A percentile compares a stretch with the other conserved stretches of the same genome.
phyloP scores from a whole-genome alignment of 768 basidiomycete genomes.

The Naematelia aurantialba region DNA sequence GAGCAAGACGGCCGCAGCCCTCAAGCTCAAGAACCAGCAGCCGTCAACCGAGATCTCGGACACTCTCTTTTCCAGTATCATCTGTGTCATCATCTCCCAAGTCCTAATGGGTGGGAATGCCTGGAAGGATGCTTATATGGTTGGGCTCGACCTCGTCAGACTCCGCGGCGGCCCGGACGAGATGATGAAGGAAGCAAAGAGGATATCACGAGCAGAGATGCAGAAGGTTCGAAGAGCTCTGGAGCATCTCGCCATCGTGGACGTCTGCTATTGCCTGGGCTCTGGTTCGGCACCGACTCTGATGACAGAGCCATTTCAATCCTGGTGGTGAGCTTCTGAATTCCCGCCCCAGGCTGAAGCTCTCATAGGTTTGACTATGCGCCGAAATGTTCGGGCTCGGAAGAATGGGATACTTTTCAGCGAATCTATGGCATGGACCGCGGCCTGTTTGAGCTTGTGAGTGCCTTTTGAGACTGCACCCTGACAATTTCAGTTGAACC shows the following conservation, averaged over 20 bases:
- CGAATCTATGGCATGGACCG: constrained; percentile 16
- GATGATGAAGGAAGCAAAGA: constrained; percentile 11
- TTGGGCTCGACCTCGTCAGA: constrained; percentile 5
- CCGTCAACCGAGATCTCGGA: constrained; percentile 4
- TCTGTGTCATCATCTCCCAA: constrained; percentile 15
- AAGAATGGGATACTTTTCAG: constrained; percentile 11
- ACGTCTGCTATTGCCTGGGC: constrained; percentile 16
- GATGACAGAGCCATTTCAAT: constrained; percentile 14
- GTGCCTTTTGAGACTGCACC: not conserved
- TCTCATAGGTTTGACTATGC: constrained; percentile 18
- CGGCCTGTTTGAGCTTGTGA: constrained; percentile 20
- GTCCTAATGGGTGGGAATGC: not conserved
- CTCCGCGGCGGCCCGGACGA: constrained; percentile 13
- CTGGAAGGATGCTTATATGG: constrained; percentile 18
- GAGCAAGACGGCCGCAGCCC: constrained; percentile 6
- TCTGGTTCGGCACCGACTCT: constrained; percentile 12
- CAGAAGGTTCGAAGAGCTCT: constrained; percentile 4
- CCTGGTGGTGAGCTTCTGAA: constrained; percentile 20
- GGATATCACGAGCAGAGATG: not conserved
- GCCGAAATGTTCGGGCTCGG: not conserved
- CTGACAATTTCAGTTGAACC: constrained; percentile 12
- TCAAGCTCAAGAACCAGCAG: not conserved
- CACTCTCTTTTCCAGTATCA: constrained; percentile 6
- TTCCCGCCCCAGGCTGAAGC: not conserved
- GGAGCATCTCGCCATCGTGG: constrained; percentile 16